Evolutionary conservation across 2,329 filamentous ascomycete species (phyloP), one percentile per base, ranked within the genome.

Genomic region (Gyromitra esculenta): DNA sequence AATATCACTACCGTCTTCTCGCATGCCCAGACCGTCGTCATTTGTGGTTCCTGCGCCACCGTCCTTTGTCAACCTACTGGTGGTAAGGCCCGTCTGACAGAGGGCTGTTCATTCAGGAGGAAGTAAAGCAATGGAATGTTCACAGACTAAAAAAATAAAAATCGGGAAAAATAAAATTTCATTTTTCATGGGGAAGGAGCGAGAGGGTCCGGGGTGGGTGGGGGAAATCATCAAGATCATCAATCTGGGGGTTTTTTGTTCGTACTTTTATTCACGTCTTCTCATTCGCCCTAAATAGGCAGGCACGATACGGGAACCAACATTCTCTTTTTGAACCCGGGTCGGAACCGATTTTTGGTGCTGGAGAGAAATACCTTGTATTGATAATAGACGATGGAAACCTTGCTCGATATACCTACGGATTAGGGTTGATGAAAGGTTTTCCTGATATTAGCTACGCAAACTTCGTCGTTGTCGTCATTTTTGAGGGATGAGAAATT

Each of bases 1-100:
- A 97, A 94, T 87, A 99, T 99, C 91, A 99, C 96, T 87, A 99
- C 96, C 86, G 96, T 99, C 87, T 99, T 98, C 93, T 98, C 95
- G 81, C 96, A 99, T 90, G 96, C 96, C 87, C 96, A 99, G 90
- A 99, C 96, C 86, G 96, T 99, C 86, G 96, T 99, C 87, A 96
- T 98, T 90, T 99, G 96, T 92, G 94, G 94, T 85, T 96, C 96
- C 84, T 99, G 96, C 93, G 97, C 95, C 84, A 97, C 96, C 84
- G 96, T 99, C 82, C 93, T 99, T 81, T 99, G 96, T 93, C 96
- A 99, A 87, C 96, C 96, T 82, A 99, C 96, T 83, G 96, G 96
- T 91, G 96, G 96, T 85, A 99, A 99, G 91, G 96, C 96, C 85
- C 90, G 96, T 86, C 89, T 99, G 85, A 99, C 96, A 81, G 96